These are phyloP conservation scores for Stagonosporopsis chrysanthemi DNA, from an alignment of 2,329 filamentous ascomycete genomes.

Conservation along the genomic window DNA sequence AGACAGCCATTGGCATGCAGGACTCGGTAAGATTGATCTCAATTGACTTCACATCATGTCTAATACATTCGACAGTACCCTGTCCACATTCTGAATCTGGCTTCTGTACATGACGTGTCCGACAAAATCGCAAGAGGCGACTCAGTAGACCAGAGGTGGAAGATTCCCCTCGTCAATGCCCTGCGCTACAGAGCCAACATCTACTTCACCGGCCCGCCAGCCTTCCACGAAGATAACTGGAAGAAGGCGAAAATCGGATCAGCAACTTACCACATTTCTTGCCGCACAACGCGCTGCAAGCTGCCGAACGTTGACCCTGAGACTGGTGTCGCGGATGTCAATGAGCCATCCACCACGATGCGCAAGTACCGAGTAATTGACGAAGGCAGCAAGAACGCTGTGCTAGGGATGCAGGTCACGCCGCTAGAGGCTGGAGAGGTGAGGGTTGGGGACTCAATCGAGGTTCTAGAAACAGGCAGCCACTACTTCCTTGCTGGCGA, in stretches of 20 bases:
- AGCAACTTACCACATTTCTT: constrained; percentile 61
- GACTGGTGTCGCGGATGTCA: constrained; percentile 63
- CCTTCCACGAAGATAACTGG: constrained; percentile 77
- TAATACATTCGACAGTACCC: constrained; percentile 63
- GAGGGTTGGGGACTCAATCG: constrained; percentile 43
- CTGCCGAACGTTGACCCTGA: constrained; percentile 73
- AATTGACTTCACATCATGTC: constrained; percentile 14
- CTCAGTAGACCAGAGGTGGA: constrained; percentile 38
- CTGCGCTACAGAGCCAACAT: constrained; percentile 76
- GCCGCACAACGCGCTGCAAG: constrained; percentile 73
- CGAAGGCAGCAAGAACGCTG: constrained; percentile 65
- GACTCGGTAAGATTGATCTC: constrained; percentile 64
- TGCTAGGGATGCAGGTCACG: constrained; percentile 71
- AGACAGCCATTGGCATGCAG: constrained; percentile 72
- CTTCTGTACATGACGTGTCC: constrained; percentile 69
- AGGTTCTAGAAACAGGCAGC: constrained; percentile 43
- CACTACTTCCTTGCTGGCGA: constrained; percentile 38
- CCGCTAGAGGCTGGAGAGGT: constrained; percentile 53
- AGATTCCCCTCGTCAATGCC: constrained; percentile 61
- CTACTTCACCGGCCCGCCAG: constrained; percentile 68
- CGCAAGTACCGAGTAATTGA: constrained; percentile 67
- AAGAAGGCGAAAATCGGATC: constrained; percentile 60
- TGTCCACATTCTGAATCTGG: constrained; percentile 71
- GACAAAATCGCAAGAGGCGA: constrained; percentile 58
- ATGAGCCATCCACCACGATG: constrained; percentile 67